These are phyloP conservation scores for Paramarasmius palmivorus DNA, from an alignment of 1,284 basidiomycete genomes.

Conservation along the genomic window DNA sequence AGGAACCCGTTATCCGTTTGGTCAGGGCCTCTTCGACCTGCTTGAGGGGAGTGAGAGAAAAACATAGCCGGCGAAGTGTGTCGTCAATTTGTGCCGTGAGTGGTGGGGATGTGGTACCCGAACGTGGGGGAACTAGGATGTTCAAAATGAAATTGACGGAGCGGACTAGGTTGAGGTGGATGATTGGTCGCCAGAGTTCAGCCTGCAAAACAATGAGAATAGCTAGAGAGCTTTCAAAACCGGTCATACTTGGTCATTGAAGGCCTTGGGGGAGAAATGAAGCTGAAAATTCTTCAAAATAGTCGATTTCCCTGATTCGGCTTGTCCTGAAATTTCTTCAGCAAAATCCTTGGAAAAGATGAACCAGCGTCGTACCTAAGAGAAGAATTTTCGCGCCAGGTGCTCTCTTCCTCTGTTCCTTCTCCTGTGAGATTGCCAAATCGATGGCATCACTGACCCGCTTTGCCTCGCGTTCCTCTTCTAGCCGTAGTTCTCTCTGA, in stretches of 20 bases:
- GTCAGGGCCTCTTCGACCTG: slow-evolving; percentile 55
- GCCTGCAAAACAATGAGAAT: slow-evolving; percentile 24
- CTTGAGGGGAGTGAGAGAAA: slow-evolving; percentile 53
- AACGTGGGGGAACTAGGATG: slow-evolving; percentile 30
- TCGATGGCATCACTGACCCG: slow-evolving; percentile 57
- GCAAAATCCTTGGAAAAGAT: background rate
- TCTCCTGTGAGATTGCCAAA: slow-evolving; percentile 44
- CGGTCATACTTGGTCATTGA: slow-evolving; percentile 45
- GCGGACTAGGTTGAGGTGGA: slow-evolving; percentile 63
- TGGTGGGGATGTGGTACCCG: slow-evolving; percentile 5
- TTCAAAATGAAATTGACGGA: slow-evolving; percentile 59
- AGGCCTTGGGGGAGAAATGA: slow-evolving; percentile 58
- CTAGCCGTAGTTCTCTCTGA: slow-evolving; percentile 37
- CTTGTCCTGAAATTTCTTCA: slow-evolving; percentile 58
- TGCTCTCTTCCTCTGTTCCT: slow-evolving; percentile 35
- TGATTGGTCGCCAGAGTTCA: slow-evolving; percentile 59
- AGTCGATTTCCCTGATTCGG: slow-evolving; percentile 68
- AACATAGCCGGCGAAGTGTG: slow-evolving; percentile 45
- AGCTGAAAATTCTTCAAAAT: slow-evolving; percentile 67
- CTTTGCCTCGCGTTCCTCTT: slow-evolving; percentile 52
- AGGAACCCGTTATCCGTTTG: slow-evolving; percentile 32
- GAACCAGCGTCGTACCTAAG: slow-evolving; percentile 42
- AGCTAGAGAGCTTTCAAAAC: background rate
- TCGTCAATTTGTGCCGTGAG: slow-evolving; percentile 26
- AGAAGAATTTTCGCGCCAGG: slow-evolving; percentile 50